Conservation (phyloP, 2,329 filamentous ascomycete genomes). For the Alternaria novae-zelandiae region DNA sequence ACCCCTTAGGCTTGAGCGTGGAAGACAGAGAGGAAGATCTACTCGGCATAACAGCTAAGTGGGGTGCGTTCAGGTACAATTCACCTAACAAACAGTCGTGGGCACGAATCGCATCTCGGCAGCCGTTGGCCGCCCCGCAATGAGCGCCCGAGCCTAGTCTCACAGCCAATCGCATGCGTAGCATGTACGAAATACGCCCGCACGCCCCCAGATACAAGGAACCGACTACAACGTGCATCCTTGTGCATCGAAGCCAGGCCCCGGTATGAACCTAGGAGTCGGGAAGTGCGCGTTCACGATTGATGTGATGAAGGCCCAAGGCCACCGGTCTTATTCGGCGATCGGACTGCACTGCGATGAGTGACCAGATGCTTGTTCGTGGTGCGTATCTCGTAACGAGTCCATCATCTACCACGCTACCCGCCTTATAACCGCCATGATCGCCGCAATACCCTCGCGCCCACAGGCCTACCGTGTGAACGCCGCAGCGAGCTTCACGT, state of each 20-base stretch:
- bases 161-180: too few relatives aligned
- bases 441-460: neutral
- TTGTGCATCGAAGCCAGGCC: neutral
- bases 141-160: neutral
- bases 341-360: neutral
- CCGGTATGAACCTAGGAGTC: neutral
- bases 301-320: neutral
- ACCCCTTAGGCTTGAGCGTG: neutral
- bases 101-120: neutral
- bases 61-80: too few relatives aligned
- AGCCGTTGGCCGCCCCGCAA: neutral
- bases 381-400: neutral
- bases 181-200: neutral
- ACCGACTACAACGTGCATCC: neutral
- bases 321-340: neutral
- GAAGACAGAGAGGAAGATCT: neutral
- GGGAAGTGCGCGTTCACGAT: neutral
- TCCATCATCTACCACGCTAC: too few relatives aligned
- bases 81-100: neutral
- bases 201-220: neutral
- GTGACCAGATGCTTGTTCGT: neutral
- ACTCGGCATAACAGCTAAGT: too few relatives aligned
- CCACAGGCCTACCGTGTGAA: accelerated
- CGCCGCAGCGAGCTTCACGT: neutral
- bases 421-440: accelerated